These are phyloP conservation scores for Chlorophyllum brunneum DNA, from an alignment of 768 basidiomycete genomes.

Conservation along the genomic window DNA sequence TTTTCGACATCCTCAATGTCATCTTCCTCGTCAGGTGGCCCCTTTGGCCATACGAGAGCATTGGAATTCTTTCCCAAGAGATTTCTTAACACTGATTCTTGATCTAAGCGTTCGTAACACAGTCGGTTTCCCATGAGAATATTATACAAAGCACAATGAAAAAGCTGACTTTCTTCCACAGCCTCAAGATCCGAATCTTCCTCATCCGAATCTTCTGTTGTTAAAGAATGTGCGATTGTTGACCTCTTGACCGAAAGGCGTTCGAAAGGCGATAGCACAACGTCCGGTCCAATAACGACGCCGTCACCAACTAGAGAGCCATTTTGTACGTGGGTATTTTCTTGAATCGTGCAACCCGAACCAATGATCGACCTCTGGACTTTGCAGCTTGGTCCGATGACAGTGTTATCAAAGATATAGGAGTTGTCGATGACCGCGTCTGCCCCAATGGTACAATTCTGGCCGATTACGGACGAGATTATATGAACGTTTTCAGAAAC, in stretches of 20 bases:
- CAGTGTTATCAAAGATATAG: constrained; percentile 79
- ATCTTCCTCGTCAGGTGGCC: constrained; percentile 60
- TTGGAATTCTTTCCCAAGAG: constrained; percentile 66
- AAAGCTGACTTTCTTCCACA: constrained; percentile 56
- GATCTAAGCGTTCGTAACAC: constrained; percentile 33
- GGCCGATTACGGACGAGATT: constrained; percentile 73
- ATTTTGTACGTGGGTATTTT: constrained; percentile 58
- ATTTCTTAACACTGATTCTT: constrained; percentile 36
- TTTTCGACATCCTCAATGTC: constrained; percentile 51
- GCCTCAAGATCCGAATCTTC: constrained; percentile 65
- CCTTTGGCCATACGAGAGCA: constrained; percentile 78
- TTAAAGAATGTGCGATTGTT: constrained; percentile 13
- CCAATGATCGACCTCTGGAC: constrained; percentile 82
- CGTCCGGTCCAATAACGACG: constrained; percentile 75
- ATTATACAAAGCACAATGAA: constrained; percentile 10
- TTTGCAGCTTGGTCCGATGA: constrained; percentile 66
- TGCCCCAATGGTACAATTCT: constrained; percentile 68
- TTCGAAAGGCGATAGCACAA: constrained; percentile 63
- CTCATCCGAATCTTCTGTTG: constrained; percentile 29
- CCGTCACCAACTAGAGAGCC: constrained; percentile 84
- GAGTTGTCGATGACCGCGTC: constrained; percentile 66
- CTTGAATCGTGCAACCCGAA: constrained; percentile 65
- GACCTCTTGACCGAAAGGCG: constrained; percentile 55
- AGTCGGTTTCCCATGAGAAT: constrained; percentile 2
- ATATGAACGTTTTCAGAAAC: constrained; percentile 68